Evolutionary conservation across 179 eudicot genomes (phyloP), one percentile per base, ranked within the genome.

Genomic region (Gypsophila paniculata): DNA sequence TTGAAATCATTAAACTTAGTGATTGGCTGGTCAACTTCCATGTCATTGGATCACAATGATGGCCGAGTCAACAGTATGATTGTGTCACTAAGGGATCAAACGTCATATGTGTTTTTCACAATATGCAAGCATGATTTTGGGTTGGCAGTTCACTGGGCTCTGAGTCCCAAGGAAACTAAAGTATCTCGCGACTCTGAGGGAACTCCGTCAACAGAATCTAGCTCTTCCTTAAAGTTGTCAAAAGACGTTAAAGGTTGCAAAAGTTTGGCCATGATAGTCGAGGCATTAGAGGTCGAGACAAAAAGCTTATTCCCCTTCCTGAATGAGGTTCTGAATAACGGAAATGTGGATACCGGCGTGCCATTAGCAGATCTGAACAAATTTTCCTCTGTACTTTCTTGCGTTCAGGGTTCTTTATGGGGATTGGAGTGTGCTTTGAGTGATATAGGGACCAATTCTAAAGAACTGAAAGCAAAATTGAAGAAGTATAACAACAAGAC

Each of bases 31-130:
- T 77, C 69, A 54, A 82, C 69, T 25, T 44, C 75, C 26, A n/a
- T 62, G 51, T 72, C 79, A 69, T 71, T 85, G 17, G 85, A 80
- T 65, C 82, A 84, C 48, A 36, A 70, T 38, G 68, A 57, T 63
- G 49, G 79, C 69, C 85, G 70, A 70, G 77, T 71, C 63, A 84
- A 78, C 74, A 76, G 72, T 68, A 73, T 85, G 79, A 62, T 83
- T 0, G 74, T 86, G 69, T 85, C 98, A 12, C 76, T 92, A 81
- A 83, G 84, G 85, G 91, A 95, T 87, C 87, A 90, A 61, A 92
- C 99, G n/a, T 87, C 96, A 15, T 82, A 85, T 71, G 67, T 86
- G 66, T 82, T 90, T 75, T 60, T 80, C 70, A 81, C 80, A 21
- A 71, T 92, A 39, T 81, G 81, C 79, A 87, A 82, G 86, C 80